Percentiles rank a stretch among this genome's conserved stretches.
Evolutionary conservation across 1,284 basidiomycete species (phyloP).

Genomic region (Puccinia horiana): DNA sequence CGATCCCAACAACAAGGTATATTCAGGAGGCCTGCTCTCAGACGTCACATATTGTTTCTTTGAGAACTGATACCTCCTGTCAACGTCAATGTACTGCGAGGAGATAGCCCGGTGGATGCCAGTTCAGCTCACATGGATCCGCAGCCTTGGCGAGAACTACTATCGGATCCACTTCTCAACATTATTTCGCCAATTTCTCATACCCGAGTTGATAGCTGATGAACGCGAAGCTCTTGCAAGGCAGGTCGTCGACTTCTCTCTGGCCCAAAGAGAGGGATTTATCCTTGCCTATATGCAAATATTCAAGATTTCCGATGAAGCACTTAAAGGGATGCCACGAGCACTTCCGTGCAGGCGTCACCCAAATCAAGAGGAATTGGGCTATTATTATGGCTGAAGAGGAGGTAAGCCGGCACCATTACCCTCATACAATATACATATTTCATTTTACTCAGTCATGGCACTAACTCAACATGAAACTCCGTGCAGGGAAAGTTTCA

Average conservation of each 20-base stretch:
- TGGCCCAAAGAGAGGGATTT: too few relatives aligned
- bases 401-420: too few relatives aligned
- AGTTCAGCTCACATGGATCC: background rate
- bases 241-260: too few relatives aligned
- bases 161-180: background rate
- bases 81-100: background rate
- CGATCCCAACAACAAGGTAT: background rate
- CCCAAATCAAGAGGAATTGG: background rate
- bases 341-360: background rate
- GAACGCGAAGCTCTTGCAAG: too few relatives aligned
- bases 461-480: too few relatives aligned
- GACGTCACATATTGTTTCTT: background rate
- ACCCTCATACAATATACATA: too few relatives aligned
- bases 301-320: background rate
- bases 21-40: background rate
- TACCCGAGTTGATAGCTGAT: too few relatives aligned
- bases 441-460: too few relatives aligned
- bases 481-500: too few relatives aligned
- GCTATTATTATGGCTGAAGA: too few relatives aligned
- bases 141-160: background rate
- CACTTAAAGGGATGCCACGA: background rate
- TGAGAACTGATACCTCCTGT: too few relatives aligned
- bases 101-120: background rate
- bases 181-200: background rate
- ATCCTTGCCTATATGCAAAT: too few relatives aligned